Percentiles rank a stretch among this genome's conserved stretches.
phyloP scores from a whole-genome alignment of 169 alveolate genomes.

The Cryptosporidium sp. region DNA sequence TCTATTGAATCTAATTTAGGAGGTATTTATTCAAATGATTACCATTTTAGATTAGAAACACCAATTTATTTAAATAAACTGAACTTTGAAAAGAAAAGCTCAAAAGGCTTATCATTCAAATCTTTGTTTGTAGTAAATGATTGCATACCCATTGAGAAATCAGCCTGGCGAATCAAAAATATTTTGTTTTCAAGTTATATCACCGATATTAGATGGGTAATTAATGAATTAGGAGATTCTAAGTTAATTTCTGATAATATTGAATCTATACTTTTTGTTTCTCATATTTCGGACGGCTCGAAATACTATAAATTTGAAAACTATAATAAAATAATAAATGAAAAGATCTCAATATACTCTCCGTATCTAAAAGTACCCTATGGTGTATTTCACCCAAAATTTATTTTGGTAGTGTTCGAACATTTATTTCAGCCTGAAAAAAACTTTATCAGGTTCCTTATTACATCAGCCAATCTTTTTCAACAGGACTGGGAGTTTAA shows the following conservation, averaged over 20 bases:
- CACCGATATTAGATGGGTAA: constrained; percentile 34
- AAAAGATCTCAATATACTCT: neutral
- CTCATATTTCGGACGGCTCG: neutral
- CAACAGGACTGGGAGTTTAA: constrained; percentile 40
- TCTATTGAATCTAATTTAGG: neutral
- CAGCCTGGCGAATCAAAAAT: constrained; percentile 24
- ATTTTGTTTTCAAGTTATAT: constrained; percentile 45
- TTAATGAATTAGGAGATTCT: constrained; percentile 26
- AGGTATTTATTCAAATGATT: neutral
- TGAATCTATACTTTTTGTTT: neutral
- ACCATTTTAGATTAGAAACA: neutral
- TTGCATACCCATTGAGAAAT: neutral
- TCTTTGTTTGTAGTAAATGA: constrained; percentile 24
- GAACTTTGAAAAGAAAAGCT: constrained; percentile 1
- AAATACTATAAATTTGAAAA: neutral
- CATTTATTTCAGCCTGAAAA: neutral
- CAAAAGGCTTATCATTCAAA: constrained; percentile 1
- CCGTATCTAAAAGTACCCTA: constrained; percentile 37
- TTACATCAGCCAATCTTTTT: constrained; percentile 66
- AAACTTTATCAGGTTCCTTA: constrained; percentile 35
- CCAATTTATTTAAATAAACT: constrained; percentile 43
- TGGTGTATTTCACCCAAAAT: constrained; percentile 70
- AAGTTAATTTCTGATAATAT: neutral
- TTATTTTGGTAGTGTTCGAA: constrained; percentile 41
- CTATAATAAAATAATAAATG: neutral